Evolutionary conservation across 192 early-diverging fungal species (phyloP).

Genomic region (Thamnidium elegans): DNA sequence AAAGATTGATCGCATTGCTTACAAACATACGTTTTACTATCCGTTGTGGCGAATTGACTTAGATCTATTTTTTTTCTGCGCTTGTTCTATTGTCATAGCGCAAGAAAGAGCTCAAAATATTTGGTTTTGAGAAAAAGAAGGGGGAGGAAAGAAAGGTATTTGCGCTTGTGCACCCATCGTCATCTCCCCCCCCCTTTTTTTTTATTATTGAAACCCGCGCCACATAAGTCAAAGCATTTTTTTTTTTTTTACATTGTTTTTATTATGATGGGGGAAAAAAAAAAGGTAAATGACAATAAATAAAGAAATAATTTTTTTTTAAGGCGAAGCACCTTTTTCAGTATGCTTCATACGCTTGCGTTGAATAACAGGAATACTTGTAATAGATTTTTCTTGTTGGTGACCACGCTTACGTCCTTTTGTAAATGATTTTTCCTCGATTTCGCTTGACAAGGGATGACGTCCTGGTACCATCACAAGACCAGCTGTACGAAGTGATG

Average conservation of each 20-base stretch:
- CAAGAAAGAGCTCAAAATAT: too few relatives aligned
- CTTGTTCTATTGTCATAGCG: too few relatives aligned
- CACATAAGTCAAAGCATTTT: too few relatives aligned
- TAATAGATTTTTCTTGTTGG: too few relatives aligned
- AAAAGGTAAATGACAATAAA: not conserved
- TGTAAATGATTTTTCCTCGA: not conserved
- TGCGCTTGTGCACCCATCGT: too few relatives aligned
- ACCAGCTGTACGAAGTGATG: conserved; percentile 9
- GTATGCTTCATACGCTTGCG: not conserved
- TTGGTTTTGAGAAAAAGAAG: too few relatives aligned
- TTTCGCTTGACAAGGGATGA: conserved; percentile 10
- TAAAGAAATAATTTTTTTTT: not conserved
- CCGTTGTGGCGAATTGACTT: too few relatives aligned
- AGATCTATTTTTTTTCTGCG: too few relatives aligned
- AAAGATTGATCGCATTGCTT: conserved; percentile 25
- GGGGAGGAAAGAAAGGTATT: too few relatives aligned
- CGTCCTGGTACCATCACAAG: conserved; percentile 13
- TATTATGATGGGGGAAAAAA: not conserved
- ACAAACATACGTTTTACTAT: conserved; percentile 3
- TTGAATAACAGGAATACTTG: not conserved
- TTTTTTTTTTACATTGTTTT: too few relatives aligned
- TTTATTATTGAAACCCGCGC: too few relatives aligned
- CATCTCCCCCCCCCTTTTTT: too few relatives aligned
- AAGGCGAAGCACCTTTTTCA: not conserved
- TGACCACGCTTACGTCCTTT: not conserved